Conservation (phyloP, 768 basidiomycete species). For the Hygrophoropsis aurantiaca region DNA sequence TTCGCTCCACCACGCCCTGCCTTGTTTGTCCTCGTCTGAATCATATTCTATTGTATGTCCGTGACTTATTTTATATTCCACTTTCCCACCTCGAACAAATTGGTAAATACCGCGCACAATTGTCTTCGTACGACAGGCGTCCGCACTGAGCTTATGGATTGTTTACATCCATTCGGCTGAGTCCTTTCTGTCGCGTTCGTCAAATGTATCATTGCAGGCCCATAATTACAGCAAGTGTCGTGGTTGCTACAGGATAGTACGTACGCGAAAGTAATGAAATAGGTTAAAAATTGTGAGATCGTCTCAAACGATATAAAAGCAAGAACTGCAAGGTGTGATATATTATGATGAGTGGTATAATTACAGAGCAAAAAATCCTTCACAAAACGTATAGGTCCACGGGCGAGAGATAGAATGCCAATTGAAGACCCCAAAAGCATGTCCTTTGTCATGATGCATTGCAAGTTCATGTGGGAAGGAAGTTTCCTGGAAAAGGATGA, state of each 20-base stretch:
- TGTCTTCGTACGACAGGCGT: too few species aligned
- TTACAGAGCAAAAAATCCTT: constrained; percentile 9
- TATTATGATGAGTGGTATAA: neutral
- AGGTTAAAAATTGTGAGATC: constrained; percentile 13
- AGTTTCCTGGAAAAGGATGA: constrained; percentile 42
- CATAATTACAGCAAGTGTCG: too few species aligned
- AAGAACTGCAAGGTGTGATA: neutral
- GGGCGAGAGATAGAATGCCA: constrained; percentile 6
- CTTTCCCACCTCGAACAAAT: constrained; percentile 4
- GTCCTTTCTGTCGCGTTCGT: too few species aligned
- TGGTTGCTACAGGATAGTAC: too few species aligned
- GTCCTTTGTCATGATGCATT: constrained; percentile 4
- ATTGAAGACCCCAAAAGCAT: neutral
- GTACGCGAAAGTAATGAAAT: constrained; percentile 6
- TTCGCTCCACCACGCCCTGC: too few species aligned
- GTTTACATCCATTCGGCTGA: too few species aligned
- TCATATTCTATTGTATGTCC: neutral
- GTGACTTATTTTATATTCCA: constrained; percentile 27
- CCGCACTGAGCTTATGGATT: too few species aligned
- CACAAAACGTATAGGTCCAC: constrained; percentile 14
- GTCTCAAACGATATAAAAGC: constrained; percentile 10
- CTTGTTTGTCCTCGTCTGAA: too few species aligned
- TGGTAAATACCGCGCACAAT: constrained; percentile 11
- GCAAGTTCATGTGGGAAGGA: constrained; percentile 55
- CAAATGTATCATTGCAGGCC: too few species aligned